Conservation (phyloP, 129 eudicot species). For the Tagetes erecta region DNA sequence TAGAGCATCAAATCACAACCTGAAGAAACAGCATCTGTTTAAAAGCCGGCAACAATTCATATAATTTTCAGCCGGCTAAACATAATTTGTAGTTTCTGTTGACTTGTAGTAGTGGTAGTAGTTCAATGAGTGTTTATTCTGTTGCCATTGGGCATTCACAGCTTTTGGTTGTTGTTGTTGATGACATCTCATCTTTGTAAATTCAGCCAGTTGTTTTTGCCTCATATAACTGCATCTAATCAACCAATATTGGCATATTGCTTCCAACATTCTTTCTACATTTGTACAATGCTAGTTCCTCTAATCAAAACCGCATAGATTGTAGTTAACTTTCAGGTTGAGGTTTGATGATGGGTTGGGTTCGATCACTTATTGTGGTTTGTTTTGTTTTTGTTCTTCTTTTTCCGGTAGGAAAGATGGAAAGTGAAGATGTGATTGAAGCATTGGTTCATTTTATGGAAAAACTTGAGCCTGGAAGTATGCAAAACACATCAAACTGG, state of each 20-base stretch:
- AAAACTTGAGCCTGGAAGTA: slow-evolving; percentile 42
- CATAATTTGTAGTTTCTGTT: slow-evolving; percentile 14
- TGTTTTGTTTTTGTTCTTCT: slow-evolving; percentile 33
- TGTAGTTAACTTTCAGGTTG: neutral
- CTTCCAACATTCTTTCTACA: neutral
- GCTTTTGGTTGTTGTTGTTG: slow-evolving; percentile 32
- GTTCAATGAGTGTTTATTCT: neutral
- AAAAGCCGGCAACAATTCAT: slow-evolving; percentile 24
- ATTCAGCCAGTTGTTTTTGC: slow-evolving; percentile 44
- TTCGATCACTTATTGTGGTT: slow-evolving; percentile 25
- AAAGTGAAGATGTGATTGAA: slow-evolving; percentile 35
- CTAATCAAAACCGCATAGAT: slow-evolving; percentile 15
- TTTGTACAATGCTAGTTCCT: slow-evolving; percentile 18
- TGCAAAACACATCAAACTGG: slow-evolving; percentile 25
- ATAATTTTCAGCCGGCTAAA: slow-evolving; percentile 17
- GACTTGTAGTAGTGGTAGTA: neutral
- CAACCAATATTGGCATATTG: neutral
- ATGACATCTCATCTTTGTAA: slow-evolving; percentile 44
- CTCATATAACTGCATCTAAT: slow-evolving; percentile 33
- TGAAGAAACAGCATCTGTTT: neutral
- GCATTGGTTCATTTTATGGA: slow-evolving; percentile 58
- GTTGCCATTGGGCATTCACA: slow-evolving; percentile 40
- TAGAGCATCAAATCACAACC: slow-evolving; percentile 6
- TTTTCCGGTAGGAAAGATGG: slow-evolving; percentile 35
- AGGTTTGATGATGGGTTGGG: slow-evolving; percentile 36